Base-by-base conservation (phyloP, 1,284 basidiomycete genomes). In the Coniferiporia sulphurascens region DNA sequence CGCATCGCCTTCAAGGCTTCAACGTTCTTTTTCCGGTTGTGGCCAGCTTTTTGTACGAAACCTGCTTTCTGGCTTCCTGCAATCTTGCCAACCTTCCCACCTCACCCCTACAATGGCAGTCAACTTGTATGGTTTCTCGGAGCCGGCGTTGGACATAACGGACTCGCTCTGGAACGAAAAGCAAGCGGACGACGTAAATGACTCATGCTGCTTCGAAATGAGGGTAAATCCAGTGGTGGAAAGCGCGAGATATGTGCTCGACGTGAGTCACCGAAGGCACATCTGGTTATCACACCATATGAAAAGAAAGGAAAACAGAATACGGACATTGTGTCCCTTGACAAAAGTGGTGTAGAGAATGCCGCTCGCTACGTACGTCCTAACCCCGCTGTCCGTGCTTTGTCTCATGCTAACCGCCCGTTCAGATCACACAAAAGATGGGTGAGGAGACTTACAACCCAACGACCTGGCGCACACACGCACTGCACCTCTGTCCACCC, bases 391-490 rank as follows among this genome's bases (percentile, higher is more conserved):
- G n/a, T 51, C 48, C 35, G 35, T 61, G 43, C 7, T 19, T n/a
- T 41, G 58, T 45, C 12, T n/a, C n/a, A n/a, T n/a, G n/a, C n/a
- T n/a, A n/a, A n/a, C n/a, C n/a, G n/a, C n/a, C n/a, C n/a, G n/a
- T n/a, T n/a, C n/a, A 91, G 88, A 86, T 92, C 56, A 77, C 78
- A 48, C 69, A 70, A 43, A 82, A 80, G 64, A 76, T 92, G 59
- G 69, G 72, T 48, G 68, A 74, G 1, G 86, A 88, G 68, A 77
- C 81, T 0, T 92, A 92, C 69, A 83, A 82, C 4, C 88, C 89
- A 12, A 80, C 84, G 49, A 85, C 87, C 44, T 93, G 89, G 89
- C 81, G 86, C 34, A 85, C 83, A 1, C 89, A 92, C 62, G 79
- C 87, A 0, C 74, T 92, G 22, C 90, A 92, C 67, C 77, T 90